Evolutionary conservation across 192 early-diverging fungal genomes (phyloP).

Genomic region (Chytriomyces sp.): DNA sequence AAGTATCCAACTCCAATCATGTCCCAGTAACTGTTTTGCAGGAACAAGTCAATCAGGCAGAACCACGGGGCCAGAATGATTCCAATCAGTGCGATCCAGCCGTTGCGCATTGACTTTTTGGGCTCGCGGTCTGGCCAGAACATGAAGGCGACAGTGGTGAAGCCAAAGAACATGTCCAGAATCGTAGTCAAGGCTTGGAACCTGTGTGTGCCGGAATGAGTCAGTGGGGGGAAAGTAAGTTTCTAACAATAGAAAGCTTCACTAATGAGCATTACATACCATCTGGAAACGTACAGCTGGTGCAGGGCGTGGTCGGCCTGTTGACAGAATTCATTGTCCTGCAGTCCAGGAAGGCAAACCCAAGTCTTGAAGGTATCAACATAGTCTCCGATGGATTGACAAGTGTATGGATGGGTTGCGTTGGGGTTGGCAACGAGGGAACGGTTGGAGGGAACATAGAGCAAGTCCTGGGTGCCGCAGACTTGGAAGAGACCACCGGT

Average conservation of each 20-base stretch:
- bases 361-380: not conserved
- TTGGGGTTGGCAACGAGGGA: conserved; percentile 7
- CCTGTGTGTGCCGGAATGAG: not conserved
- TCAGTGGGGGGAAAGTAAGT: no score
- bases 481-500: conserved; percentile 26
- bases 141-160: not conserved
- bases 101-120: not conserved
- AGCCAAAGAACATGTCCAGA: conserved; percentile 8
- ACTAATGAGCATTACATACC: no score
- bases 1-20: conserved; percentile 2
- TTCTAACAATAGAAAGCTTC: no score
- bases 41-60: conserved; percentile 3
- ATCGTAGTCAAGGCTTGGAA: not conserved
- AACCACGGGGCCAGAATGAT: conserved; percentile 10
- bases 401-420: not conserved
- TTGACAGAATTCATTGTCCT: not conserved
- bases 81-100: not conserved
- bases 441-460: not conserved
- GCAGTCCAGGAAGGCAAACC: not conserved
- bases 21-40: conserved; percentile 12
- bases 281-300: not conserved
- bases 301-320: not conserved
- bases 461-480: conserved; percentile 17
- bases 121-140: conserved; percentile 6
- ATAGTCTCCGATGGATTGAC: not conserved